Evolutionary conservation across 768 basidiomycete species (phyloP), one percentile per base, ranked within the genome.

Genomic region (Russula vinacea): DNA sequence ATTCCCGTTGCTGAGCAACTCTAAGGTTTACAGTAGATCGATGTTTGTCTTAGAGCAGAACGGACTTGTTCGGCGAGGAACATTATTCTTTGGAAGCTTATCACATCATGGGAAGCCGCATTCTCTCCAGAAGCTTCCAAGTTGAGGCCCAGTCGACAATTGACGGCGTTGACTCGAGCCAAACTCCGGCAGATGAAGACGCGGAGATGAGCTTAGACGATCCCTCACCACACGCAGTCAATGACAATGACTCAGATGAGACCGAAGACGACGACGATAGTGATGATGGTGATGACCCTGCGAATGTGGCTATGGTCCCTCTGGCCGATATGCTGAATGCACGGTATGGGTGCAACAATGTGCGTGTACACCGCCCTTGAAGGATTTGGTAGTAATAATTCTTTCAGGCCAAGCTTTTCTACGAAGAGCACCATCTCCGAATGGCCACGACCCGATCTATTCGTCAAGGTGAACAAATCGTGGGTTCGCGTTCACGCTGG

Each of bases 271-370:
- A 62, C 51, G 78, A 75, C n/a, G 81, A 81, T 5, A 13, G 22
- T 37, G 82, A 84, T 4, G 84, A 83, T 22, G 83, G 84, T 3
- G 82, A 84, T 5, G 82, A 85, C 62, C 76, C 83, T 7, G 79
- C 81, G 11, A 84, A 89, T 66, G 84, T 91, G 11, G 85, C 90
- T 3, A 94, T 98, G 94, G 90, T 98, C 5, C 95, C 96, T 0
- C 86, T 98, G 78, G 97, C 97, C 3, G 97, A 99, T 75, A 85
- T 98, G 78, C 78, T 99, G 55, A 99, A 99, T 71, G 97, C 96
- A 13, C 83, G 87, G 58, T 91, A 85, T 73, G 87, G 84, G 9
- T 83, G 83, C 44, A 89, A 94, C 73, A 98, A 98, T 67, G 94
- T 93, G 70, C 66, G 86, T 74, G 26, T 50, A 47, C 14, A 29